Evolutionary conservation across 2,329 filamentous ascomycete species (phyloP).

Genomic region (Thielaviopsis punctulata): DNA sequence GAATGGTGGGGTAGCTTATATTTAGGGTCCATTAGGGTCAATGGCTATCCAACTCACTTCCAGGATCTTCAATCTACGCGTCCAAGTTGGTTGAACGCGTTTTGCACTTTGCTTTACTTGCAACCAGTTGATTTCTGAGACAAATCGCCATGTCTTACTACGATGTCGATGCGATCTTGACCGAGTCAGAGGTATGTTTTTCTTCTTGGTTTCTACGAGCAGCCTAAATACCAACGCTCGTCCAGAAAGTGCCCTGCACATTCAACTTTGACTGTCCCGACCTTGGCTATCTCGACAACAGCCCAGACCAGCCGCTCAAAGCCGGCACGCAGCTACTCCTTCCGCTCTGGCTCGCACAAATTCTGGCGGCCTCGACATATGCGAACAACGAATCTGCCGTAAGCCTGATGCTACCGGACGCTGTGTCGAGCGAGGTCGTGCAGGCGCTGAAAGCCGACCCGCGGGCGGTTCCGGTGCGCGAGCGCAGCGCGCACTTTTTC

Average conservation of each 20-base stretch:
- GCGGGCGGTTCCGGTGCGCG: conserved; percentile 64
- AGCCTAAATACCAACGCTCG: conserved; percentile 6
- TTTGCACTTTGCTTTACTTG: background rate
- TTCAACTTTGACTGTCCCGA: conserved; percentile 81
- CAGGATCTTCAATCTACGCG: background rate
- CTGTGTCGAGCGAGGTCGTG: conserved; percentile 62
- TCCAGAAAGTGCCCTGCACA: conserved; percentile 82
- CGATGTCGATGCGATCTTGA: conserved; percentile 68
- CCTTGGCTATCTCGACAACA: conserved; percentile 79
- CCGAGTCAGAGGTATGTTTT: conserved; percentile 54
- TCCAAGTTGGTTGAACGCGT: background rate
- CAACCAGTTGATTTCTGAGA: background rate
- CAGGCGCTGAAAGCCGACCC: conserved; percentile 86
- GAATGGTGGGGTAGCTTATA: background rate
- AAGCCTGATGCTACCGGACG: conserved; percentile 63
- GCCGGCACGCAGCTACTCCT: conserved; percentile 64
- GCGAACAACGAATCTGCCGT: conserved; percentile 36
- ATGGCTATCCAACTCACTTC: background rate
- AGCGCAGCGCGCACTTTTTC: conserved; percentile 78
- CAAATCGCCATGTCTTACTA: conserved; percentile 52
- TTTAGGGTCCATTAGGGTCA: background rate
- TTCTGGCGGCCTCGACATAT: conserved; percentile 57
- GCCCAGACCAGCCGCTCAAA: conserved; percentile 53
- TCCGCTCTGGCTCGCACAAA: conserved; percentile 86
- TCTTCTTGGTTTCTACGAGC: background rate